Conservation (phyloP, 2,329 filamentous ascomycete species). For the Fusarium sublunatum region DNA sequence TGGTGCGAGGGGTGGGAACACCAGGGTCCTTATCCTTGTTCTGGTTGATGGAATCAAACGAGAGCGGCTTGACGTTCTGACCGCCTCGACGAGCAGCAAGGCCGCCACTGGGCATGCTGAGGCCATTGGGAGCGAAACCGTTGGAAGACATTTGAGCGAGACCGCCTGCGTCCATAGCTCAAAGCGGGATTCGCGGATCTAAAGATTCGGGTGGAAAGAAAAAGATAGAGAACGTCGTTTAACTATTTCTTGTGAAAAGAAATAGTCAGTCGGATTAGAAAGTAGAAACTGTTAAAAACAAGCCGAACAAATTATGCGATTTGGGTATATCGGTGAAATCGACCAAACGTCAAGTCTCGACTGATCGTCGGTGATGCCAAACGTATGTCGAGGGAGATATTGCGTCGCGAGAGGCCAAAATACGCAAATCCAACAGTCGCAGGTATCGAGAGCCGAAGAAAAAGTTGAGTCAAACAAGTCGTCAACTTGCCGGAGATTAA, state of each 20-base stretch:
- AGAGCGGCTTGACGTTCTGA: slow-evolving; percentile 90
- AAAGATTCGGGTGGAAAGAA: slow-evolving; percentile 24
- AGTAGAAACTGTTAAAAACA: slow-evolving; percentile 33
- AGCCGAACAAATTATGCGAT: slow-evolving; percentile 42
- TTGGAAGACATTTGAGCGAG: slow-evolving; percentile 99
- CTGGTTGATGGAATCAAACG: slow-evolving; percentile 76
- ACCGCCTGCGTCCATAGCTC: slow-evolving; percentile 93
- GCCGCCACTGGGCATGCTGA: slow-evolving; percentile 81
- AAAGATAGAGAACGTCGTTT: slow-evolving; percentile 39
- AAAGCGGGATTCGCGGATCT: slow-evolving; percentile 42
- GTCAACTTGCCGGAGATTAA: slow-evolving; percentile 38
- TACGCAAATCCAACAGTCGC: slow-evolving; percentile 44
- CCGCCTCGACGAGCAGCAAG: slow-evolving; percentile 88
- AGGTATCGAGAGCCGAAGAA: slow-evolving; percentile 29
- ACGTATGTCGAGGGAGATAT: slow-evolving; percentile 33
- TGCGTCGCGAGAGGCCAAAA: slow-evolving; percentile 33
- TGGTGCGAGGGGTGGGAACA: slow-evolving; percentile 87
- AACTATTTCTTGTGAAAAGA: slow-evolving; percentile 33
- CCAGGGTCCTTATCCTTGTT: slow-evolving; percentile 73
- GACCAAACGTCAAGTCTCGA: slow-evolving; percentile 31
- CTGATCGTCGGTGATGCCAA: slow-evolving; percentile 30
- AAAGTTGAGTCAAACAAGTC: slow-evolving; percentile 32
- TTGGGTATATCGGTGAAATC: slow-evolving; percentile 42
- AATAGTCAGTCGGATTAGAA: slow-evolving; percentile 41
- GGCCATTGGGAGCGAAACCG: slow-evolving; percentile 76